These are phyloP conservation scores for Podospora australis DNA, from an alignment of 495 filamentous ascomycete genomes.

Conservation along the genomic window DNA sequence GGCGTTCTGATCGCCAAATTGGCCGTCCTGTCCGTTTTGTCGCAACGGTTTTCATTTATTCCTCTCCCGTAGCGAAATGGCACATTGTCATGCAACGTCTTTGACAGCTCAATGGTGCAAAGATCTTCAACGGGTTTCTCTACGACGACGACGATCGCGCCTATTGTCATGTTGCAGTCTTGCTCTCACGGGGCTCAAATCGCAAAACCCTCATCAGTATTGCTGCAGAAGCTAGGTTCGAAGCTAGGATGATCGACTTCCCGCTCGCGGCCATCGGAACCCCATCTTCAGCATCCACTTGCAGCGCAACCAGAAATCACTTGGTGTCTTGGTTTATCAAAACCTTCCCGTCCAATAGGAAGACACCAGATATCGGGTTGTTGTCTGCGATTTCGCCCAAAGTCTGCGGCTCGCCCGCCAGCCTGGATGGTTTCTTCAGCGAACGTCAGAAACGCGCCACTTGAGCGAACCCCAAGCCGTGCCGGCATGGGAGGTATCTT, in stretches of 20 bases:
- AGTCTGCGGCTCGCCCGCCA: not conserved
- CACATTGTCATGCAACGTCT: too few species aligned
- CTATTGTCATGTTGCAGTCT: not conserved
- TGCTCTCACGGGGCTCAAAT: constrained; percentile 1
- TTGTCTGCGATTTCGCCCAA: too few species aligned
- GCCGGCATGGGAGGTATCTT: not conserved
- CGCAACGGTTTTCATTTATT: too few species aligned
- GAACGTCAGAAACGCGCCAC: constrained; percentile 8
- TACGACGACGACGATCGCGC: not conserved
- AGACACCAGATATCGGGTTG: not conserved
- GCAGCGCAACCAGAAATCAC: constrained; percentile 3
- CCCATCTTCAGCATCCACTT: not conserved
- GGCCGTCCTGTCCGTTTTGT: too few species aligned
- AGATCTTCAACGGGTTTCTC: not conserved
- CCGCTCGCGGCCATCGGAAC: not conserved
- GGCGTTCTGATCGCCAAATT: not conserved
- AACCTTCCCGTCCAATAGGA: not conserved
- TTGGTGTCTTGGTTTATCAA: not conserved
- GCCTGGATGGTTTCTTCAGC: not conserved
- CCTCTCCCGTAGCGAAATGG: too few species aligned
- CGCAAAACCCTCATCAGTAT: too few species aligned
- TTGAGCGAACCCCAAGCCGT: not conserved
- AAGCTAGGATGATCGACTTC: not conserved
- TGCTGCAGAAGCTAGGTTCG: not conserved
- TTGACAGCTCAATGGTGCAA: too few species aligned